Percentiles rank a stretch among this genome's conserved stretches.
phyloP scores from a whole-genome alignment of 352 stramenopile species.

The Aphanomyces astaci region DNA sequence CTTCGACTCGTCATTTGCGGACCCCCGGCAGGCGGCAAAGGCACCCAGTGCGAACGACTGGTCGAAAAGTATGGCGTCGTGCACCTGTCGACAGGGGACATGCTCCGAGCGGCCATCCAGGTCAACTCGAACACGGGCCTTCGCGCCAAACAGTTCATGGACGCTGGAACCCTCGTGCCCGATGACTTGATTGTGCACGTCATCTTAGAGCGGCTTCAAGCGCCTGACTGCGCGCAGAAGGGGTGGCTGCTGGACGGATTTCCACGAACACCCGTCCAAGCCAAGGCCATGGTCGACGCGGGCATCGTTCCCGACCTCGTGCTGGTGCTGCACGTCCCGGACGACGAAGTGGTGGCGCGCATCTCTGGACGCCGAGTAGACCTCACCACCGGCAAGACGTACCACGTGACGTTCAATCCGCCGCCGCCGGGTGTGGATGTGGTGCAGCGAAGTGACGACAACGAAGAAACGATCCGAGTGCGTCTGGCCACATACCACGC shows the following conservation, averaged over 20 bases:
- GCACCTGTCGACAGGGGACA: slow-evolving; percentile 88
- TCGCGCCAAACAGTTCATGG: slow-evolving; percentile 37
- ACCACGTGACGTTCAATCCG: slow-evolving; percentile 95
- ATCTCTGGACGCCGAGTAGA: slow-evolving; percentile 94
- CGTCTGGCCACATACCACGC: slow-evolving; percentile 83
- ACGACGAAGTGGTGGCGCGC: slow-evolving; percentile 91
- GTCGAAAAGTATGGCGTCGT: slow-evolving; percentile 78
- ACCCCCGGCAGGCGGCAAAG: slow-evolving; percentile 89
- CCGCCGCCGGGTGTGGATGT: slow-evolving; percentile 61
- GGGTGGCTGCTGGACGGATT: slow-evolving; percentile 92
- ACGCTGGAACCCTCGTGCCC: slow-evolving; percentile 37
- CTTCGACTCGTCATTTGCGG: no score
- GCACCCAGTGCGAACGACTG: slow-evolving; percentile 90
- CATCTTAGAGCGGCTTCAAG: slow-evolving; percentile 53
- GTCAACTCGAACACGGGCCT: slow-evolving; percentile 30
- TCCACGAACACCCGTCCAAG: slow-evolving; percentile 74
- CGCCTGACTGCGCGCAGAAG: slow-evolving; percentile 57
- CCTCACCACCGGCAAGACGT: slow-evolving; percentile 88
- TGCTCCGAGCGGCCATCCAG: slow-evolving; percentile 79
- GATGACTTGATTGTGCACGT: slow-evolving; percentile 43
- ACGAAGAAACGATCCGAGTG: slow-evolving; percentile 84
- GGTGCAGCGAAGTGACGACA: slow-evolving; percentile 88
- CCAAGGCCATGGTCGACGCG: slow-evolving; percentile 58
- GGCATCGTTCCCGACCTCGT: slow-evolving; percentile 85
- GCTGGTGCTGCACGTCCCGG: slow-evolving; percentile 89